Evolutionary conservation across 495 filamentous ascomycete genomes (phyloP).

Genomic region (Penicillium crystallinum): DNA sequence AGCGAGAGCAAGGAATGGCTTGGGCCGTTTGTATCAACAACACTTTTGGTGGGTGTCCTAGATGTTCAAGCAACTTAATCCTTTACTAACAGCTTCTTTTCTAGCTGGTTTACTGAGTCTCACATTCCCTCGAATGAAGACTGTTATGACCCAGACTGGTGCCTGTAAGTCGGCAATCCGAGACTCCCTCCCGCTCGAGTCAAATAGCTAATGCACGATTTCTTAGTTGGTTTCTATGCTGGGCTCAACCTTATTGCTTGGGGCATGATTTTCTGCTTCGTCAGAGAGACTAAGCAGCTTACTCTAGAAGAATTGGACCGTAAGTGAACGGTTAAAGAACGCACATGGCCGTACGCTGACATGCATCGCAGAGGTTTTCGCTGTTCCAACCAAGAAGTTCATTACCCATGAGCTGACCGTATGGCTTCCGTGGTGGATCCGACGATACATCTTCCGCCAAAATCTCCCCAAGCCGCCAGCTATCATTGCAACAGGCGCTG

Average conservation of each 20-base stretch:
- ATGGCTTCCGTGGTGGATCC: conserved; percentile 43
- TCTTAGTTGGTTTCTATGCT: conserved; percentile 45
- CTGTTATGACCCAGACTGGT: conserved; percentile 43
- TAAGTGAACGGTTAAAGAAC: conserved; percentile 8
- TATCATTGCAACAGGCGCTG: conserved; percentile 26
- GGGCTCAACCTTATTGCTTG: conserved; percentile 47
- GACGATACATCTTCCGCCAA: conserved; percentile 37
- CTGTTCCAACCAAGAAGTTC: conserved; percentile 39
- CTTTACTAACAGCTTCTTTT: conserved; percentile 5
- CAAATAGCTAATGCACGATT: neutral
- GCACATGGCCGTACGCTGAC: conserved; percentile 11
- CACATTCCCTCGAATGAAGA: conserved; percentile 47
- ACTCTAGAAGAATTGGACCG: conserved; percentile 37
- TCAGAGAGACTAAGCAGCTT: conserved; percentile 46
- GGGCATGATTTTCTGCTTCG: conserved; percentile 46
- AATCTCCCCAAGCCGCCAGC: conserved; percentile 33
- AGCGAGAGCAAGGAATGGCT: conserved; percentile 43
- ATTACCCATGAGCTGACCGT: conserved; percentile 34
- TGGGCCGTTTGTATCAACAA: conserved; percentile 46
- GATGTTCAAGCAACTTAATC: neutral
- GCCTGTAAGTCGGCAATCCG: conserved; percentile 32
- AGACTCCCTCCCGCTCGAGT: neutral
- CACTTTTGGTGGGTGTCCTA: conserved; percentile 29
- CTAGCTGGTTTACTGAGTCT: conserved; percentile 40
- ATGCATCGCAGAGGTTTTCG: conserved; percentile 35